These are phyloP conservation scores for Fusarium camptoceras DNA, from an alignment of 2,329 filamentous ascomycete species.

Conservation along the genomic window DNA sequence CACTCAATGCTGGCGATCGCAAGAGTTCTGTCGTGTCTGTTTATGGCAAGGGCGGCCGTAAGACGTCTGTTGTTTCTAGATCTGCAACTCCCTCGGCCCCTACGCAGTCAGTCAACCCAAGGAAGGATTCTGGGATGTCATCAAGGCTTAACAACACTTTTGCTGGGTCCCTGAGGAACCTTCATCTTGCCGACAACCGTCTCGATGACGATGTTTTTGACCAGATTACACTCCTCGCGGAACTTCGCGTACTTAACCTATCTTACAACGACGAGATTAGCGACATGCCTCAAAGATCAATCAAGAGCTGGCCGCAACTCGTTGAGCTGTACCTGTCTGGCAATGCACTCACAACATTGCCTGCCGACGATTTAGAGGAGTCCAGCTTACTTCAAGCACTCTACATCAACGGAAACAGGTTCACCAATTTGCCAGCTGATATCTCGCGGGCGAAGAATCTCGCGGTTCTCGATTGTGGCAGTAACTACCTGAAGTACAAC, in stretches of 20 bases:
- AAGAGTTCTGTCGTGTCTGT: constrained; percentile 89
- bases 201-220: constrained; percentile 96
- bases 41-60: constrained; percentile 81
- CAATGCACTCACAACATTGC: constrained; percentile 90
- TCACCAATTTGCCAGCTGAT: constrained; percentile 94
- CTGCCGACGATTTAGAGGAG: constrained; percentile 93
- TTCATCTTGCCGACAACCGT: constrained; percentile 93
- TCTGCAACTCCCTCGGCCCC: constrained; percentile 61
- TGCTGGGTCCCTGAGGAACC: constrained; percentile 82
- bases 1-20: constrained; percentile 71
- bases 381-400: constrained; percentile 87
- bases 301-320: constrained; percentile 90
- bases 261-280: constrained; percentile 91
- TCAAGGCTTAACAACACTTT: constrained; percentile 87
- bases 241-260: constrained; percentile 89
- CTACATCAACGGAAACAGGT: constrained; percentile 97
- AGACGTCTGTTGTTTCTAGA: constrained; percentile 84
- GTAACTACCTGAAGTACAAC: constrained; percentile 97
- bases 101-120: constrained; percentile 63
- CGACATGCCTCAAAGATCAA: constrained; percentile 88
- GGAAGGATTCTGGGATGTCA: constrained; percentile 92
- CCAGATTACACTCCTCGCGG: constrained; percentile 83
- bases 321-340: constrained; percentile 94
- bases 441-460: constrained; percentile 94
- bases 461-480: constrained; percentile 91